Evolutionary conservation across 1,139 yeast genomes (phyloP), one percentile per base, ranked within the genome.

Genomic region (Lizanozyma gosingica): DNA sequence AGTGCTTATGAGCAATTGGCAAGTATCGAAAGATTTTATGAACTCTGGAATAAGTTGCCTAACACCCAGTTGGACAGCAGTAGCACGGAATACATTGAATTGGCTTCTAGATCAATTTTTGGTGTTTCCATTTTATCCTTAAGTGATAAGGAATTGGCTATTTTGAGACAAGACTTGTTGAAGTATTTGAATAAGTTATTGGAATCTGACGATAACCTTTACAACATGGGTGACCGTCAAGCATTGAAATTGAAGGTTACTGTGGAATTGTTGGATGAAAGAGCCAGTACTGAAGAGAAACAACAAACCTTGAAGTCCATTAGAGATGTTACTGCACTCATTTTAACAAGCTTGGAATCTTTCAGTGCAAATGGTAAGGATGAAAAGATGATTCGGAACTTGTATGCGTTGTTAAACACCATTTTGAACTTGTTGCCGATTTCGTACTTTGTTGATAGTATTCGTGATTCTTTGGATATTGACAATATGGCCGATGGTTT

Each of bases 391-490:
- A 49, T 59, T 18, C 42, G 47, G 35, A 57, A 57, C 39, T 57
- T 67, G 47, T 67, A 65, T 48, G 69, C 65, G 18, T 62, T 85
- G 40, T 67, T 90, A 48, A 76, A 79, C 36, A 75, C 74, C 48
- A 63, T 82, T 47, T 63, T 90, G 47, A 78, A 78, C 44, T 66
- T 87, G 46, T 67, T 90, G 42, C 97, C 97, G 22, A 74, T 88
- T 49, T 72, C 71, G 43, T 74, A 78, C 49, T 88, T 86, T 55
- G 80, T 84, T 34, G 67, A 71, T 22, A 78, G 94, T 2, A 71
- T 83, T 27, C 57, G 75, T n/a, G 73, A 72, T 18, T 67, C 84
- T 11, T 63, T 81, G 43, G 71, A 71, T 34, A 64, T 76, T 33
- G 67, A 68, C 36, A 66, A 68, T 42, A 55, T 67, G 34, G 48